Evolutionary conservation across 78 protist genomes (phyloP), one percentile per base, ranked within the genome.

Genomic region (Neovahlkampfia damariscottae): DNA sequence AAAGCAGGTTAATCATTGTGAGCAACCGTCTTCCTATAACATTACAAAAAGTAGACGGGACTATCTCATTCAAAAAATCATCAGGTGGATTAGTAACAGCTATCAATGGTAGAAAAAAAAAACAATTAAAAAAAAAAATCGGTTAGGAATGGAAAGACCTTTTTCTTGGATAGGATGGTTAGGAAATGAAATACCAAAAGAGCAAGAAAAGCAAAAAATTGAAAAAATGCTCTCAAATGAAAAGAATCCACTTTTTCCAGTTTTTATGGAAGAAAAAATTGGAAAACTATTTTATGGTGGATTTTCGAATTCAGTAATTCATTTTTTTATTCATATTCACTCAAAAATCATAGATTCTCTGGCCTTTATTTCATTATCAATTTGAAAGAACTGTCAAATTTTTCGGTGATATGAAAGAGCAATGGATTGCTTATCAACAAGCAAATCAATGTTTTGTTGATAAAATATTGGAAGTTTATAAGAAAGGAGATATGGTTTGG

Each of bases 311-410:
- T 30, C n/a, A 5, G 81, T n/a, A n/a, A n/a, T n/a, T n/a, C n/a
- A n/a, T n/a, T n/a, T n/a, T n/a, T n/a, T n/a, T n/a, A n/a, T n/a
- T n/a, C n/a, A n/a, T n/a, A n/a, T n/a, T n/a, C n/a, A n/a, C n/a
- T n/a, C n/a, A n/a, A n/a, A n/a, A n/a, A n/a, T n/a, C n/a, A n/a
- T n/a, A n/a, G n/a, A n/a, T 78, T 32, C 50, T 78, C 58, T 78
- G 96, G 95, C 91, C 92, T 40, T 70, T 90, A 38, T 75, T 89
- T 70, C 95, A 90, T 82, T 90, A 88, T 70, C 8, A 84, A 9
- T 72, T 79, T 3, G 79, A 87, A n/a, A 82, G 78, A 19, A 8
- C 50, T 30, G 80, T 71, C 38, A 70, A 27, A 5, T 73, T 78
- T 68, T 72, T 74, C 34, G n/a, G n/a, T n/a, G n/a, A n/a, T n/a